Evolutionary conservation across 495 filamentous ascomycete species (phyloP).

Genomic region (Hypoxylon crocopeplum): DNA sequence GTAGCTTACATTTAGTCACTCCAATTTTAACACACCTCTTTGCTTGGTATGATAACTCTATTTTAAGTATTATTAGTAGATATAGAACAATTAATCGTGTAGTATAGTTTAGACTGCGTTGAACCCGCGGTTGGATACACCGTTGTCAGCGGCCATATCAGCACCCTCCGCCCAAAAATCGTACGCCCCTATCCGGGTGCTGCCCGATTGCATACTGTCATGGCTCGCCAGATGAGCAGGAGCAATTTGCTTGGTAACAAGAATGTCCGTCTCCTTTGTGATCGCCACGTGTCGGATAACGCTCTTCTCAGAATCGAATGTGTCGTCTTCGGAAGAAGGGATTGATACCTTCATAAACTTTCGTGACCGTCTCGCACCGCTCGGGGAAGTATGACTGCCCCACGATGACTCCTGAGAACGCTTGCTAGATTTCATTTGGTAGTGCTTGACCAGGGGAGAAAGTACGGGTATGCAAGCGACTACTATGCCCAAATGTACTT

Average conservation of each 20-base stretch:
- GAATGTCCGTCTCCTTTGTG: slow-evolving; percentile 10
- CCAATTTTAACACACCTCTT: no score
- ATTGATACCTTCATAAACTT: not conserved
- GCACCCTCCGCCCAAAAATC: slow-evolving; percentile 1
- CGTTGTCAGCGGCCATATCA: not conserved
- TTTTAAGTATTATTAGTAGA: no score
- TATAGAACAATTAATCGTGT: no score
- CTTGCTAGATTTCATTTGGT: slow-evolving; percentile 36
- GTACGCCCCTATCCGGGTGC: not conserved
- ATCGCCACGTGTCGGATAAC: not conserved
- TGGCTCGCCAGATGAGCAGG: slow-evolving; percentile 1
- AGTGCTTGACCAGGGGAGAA: slow-evolving; percentile 56
- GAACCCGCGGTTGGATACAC: not conserved
- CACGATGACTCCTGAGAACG: not conserved
- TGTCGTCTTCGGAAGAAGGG: not conserved
- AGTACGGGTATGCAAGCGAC: slow-evolving; percentile 58
- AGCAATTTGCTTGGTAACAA: slow-evolving; percentile 9
- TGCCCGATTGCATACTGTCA: not conserved
- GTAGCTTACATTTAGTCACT: no score
- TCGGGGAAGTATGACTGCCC: not conserved
- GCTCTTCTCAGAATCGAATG: not conserved
- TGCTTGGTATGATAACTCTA: no score
- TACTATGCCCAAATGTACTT: slow-evolving; percentile 60
- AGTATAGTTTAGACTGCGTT: not conserved
- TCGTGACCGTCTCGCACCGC: not conserved